Base-by-base conservation (phyloP, 2,329 filamentous ascomycete species). In the Dactylellina parvicollis region DNA sequence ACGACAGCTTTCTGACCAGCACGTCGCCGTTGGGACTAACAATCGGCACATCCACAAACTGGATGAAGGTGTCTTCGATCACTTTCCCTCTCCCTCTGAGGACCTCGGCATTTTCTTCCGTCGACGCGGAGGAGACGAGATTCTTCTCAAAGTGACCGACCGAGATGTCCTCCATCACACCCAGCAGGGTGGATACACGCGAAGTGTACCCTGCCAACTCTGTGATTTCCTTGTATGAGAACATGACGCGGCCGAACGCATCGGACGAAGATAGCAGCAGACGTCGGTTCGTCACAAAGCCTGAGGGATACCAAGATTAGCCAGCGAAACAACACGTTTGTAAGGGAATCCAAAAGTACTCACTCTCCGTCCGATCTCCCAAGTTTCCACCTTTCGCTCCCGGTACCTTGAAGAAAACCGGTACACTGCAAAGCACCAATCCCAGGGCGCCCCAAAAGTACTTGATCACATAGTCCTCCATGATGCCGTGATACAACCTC, bases 381-480 rank as follows among this genome's bases (percentile, higher is more conserved):
- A 84, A 72, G 9, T 44, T 46, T 8, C 81, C 82, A 52, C 83
- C 81, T 32, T 81, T 82, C 10, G 83, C 83, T 1, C 90, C 91
- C 0, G 93, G 92, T 16, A 97, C 86, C 81, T 94, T 94, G 84
- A 99, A 91, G 81, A 99, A 99, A 1, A 98, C 94, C 0, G 95
- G 95, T 0, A 96, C 89, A 80, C 92, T 96, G 84, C 95, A 99
- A 8, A 99, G 88, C 75, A 96, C 81, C 75, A 99, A 85, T 1
- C 95, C 95, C 44, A 99, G 81, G 1, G 95, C 94, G 40, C 95
- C 95, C 95, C 95, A 99, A 82, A 98, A 95, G 80, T 99, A 99
- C 81, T 99, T 99, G 82, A 99, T 96, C 67, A 98, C 92, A 81
- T 97, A 99, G 81, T 99, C 95, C 80, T 99, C 95, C 94, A 98